Evolutionary conservation across 805 yeast genomes (phyloP), one percentile per base, ranked within the genome.

Genomic region (Candida fluviatilis): DNA sequence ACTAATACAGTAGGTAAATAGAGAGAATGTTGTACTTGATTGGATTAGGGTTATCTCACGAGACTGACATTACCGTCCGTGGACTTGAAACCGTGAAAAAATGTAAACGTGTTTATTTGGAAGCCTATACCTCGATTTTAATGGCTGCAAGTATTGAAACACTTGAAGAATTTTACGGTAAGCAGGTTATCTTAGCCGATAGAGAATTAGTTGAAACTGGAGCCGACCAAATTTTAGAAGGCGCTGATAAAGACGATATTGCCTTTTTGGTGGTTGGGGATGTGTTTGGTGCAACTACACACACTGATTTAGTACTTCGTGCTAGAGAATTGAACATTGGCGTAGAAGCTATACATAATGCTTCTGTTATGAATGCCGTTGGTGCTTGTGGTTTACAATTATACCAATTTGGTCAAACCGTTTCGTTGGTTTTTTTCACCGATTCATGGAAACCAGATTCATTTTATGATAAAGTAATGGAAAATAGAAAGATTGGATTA

Each of bases 261-360:
- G 98, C 97, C 0, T 89, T 91, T 50, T 71, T 93, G 46, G 99
- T 93, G 15, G 99, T 91, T 18, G 99, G 99, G 25, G 99, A 91
- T 60, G 95, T 91, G 24, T 91, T 88, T 56, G 99, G 99, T 24
- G 99, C 99, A 23, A 91, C 99, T 4, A 91, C 99, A 1, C 99
- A 91, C 64, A 88, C 97, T 0, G 99, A 93, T 65, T 72, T 91
- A 46, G 87, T 90, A 30, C 75, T 91, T 43, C 73, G 99, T 54
- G 98, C 99, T 31, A 77, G 95, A 50, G 96, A 85, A 60, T 71
- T 81, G 43, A 78, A 78, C 2, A 87, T 93, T 55, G 67, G 74
- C 36, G 86, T 85, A 31, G 95, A 86, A 55, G 75, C 84, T 28
- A 78, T 91, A 43, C 99, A 91, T 66, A 91, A 91, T 60, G 99